phyloP scores from a whole-genome alignment of 1,284 basidiomycete species.

The Phellopilus nigrolimitatus region DNA sequence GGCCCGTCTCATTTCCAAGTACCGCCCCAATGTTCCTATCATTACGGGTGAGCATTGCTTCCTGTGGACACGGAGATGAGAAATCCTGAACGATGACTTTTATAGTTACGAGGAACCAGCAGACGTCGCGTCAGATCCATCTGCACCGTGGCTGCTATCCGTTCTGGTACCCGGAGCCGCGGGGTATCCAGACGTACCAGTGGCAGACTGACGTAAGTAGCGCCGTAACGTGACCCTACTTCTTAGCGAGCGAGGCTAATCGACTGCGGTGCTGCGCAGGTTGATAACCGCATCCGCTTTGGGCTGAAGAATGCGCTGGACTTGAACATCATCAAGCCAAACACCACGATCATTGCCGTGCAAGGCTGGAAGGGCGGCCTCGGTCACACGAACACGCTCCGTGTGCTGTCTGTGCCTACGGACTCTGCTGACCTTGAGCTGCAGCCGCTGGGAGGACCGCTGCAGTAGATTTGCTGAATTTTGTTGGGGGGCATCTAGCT shows the following conservation, averaged over 20 bases:
- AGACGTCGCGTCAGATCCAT: conserved; percentile 96
- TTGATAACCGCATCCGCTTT: conserved; percentile 87
- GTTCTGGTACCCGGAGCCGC: conserved; percentile 92
- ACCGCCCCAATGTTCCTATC: conserved; percentile 91
- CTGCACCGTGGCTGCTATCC: conserved; percentile 97
- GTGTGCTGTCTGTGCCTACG: conserved; percentile 80
- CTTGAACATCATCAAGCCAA: conserved; percentile 86
- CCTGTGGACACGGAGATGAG: conserved; percentile 7
- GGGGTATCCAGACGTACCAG: conserved; percentile 81
- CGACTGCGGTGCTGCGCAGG: conserved; percentile 42
- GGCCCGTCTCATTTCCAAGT: conserved; percentile 95
- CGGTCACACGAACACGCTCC: conserved; percentile 86
- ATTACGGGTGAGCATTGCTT: conserved; percentile 65
- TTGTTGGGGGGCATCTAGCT: neutral
- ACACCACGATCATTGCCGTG: conserved; percentile 89
- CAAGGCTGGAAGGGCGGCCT: conserved; percentile 99
- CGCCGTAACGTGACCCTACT: neutral
- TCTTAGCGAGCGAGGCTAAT: conserved; percentile 29
- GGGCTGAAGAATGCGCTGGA: conserved; percentile 86
- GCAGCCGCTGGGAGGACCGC: conserved; percentile 60
- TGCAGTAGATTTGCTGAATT: conserved; percentile 3
- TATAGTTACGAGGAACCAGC: conserved; percentile 90
- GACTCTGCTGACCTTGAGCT: conserved; percentile 78
- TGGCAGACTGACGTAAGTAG: conserved; percentile 94
- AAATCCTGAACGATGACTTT: neutral